phyloP scores from a whole-genome alignment of 768 basidiomycete species.

The Leccinum uliginosum region DNA sequence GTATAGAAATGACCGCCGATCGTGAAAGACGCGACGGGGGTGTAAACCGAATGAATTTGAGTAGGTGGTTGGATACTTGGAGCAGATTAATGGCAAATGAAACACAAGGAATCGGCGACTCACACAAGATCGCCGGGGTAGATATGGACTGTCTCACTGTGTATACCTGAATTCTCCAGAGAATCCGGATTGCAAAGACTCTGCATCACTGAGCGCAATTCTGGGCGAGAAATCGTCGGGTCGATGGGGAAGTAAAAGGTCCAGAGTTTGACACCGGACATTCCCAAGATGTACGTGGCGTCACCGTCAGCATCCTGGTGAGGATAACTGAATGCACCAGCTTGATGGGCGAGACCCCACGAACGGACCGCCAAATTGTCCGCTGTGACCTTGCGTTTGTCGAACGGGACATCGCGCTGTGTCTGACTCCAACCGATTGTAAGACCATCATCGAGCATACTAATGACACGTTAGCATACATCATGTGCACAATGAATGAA shows the following conservation, averaged over 20 bases:
- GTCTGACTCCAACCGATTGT: conserved; percentile 4
- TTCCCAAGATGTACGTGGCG: background rate
- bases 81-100: background rate
- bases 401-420: background rate
- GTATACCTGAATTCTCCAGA: background rate
- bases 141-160: background rate
- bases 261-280: conserved; percentile 9
- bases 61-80: background rate
- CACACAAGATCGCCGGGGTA: background rate
- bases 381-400: background rate
- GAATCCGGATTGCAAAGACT: background rate
- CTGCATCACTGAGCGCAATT: background rate
- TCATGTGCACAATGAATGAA: no score
- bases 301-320: conserved; percentile 11
- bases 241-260: background rate
- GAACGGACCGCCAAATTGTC: background rate
- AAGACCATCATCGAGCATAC: conserved; percentile 4
- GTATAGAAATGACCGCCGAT: background rate
- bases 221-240: background rate
- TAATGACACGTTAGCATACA: background rate
- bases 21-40: background rate
- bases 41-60: background rate
- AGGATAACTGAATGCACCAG: background rate
- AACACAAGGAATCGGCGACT: background rate
- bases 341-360: background rate